Conservation (phyloP, 2,329 filamentous ascomycete species). For the Gaeumannomyces sp. region DNA sequence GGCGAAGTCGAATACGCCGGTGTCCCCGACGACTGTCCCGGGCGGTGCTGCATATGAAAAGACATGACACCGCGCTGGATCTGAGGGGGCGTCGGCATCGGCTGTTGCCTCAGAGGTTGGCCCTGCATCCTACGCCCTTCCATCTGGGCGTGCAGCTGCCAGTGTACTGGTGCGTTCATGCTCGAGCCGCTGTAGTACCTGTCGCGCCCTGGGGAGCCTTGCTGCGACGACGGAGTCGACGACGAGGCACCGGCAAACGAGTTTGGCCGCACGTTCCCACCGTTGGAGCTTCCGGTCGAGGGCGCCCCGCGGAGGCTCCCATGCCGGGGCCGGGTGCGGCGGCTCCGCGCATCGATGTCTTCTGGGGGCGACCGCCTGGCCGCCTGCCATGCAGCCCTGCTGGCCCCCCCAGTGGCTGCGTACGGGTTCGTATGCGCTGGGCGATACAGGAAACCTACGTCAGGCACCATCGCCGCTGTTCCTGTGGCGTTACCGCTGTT, state of each 20-base stretch:
- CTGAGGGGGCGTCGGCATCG: not conserved
- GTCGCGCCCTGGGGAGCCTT: not conserved
- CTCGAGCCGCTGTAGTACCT: not conserved
- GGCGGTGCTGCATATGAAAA: not conserved
- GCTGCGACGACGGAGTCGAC: not conserved
- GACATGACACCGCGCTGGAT: not conserved
- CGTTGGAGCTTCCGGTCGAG: not conserved
- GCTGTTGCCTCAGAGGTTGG: not conserved
- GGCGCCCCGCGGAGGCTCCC: conserved; percentile 20
- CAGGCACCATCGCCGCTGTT: not conserved
- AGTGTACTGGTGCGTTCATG: not conserved
- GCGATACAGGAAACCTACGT: not conserved
- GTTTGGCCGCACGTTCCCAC: not conserved
- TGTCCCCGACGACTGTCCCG: not conserved
- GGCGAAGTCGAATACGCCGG: not conserved
- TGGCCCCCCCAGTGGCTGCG: not conserved
- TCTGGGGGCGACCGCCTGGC: conserved; percentile 20
- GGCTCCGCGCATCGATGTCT: conserved; percentile 23
- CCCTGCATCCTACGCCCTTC: not conserved
- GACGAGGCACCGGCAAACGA: not conserved
- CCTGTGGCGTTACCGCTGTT: not conserved
- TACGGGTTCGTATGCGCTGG: not conserved
- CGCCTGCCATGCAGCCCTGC: not conserved
- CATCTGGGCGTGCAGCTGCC: not conserved
- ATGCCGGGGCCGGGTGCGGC: conserved; percentile 24